Evolutionary conservation across 495 filamentous ascomycete genomes (phyloP), one percentile per base, ranked within the genome.

Genomic region (Echria macrotheca): DNA sequence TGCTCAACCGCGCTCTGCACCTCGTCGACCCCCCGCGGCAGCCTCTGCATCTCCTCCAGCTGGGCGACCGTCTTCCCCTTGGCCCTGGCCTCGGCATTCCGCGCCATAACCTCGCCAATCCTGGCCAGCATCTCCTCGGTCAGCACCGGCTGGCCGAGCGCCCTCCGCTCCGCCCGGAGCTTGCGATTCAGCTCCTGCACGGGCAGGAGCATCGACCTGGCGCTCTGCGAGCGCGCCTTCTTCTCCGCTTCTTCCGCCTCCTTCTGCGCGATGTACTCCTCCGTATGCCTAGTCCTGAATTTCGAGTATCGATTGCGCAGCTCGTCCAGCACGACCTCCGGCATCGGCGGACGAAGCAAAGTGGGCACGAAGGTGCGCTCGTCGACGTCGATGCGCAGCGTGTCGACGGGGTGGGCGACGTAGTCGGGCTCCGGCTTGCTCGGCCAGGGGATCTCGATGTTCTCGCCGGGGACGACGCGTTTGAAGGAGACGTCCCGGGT

Each of bases 231-330:
- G 53, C 71, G 60, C 53, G 76, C 69, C 62, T 77, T 72, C 68
- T 81, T 78, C 61, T 71, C 78, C 44, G 73, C 67, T 51, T 80
- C 79, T 65, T 83, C 79, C 52, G 76, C 76, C 68, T 77, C 68
- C 68, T 80, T 82, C 74, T 60, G 71, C 47, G 68, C 76, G 25
- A 86, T 61, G 64, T 82, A 87, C 58, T 80, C 78, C 47, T 70
- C 69, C 29, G 90, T 85, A 64, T 96, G 90, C 19, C 90, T 70
- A 33, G 79, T 86, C 54, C 91, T 78, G 82, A 89, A 95, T 52
- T 78, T 81, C 51, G 79, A 83, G 78, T 85, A 96, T 57, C 85
- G 86, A 69, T 85, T 85, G 52, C 93, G 76, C 62, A 96, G 73
- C 73, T 97, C 91, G 64, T 96, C 86, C 54, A 97, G 77, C 25